Evolutionary conservation across 352 stramenopile species (phyloP), one percentile per base, ranked within the genome.

Genomic region (Pythium brassicae): DNA sequence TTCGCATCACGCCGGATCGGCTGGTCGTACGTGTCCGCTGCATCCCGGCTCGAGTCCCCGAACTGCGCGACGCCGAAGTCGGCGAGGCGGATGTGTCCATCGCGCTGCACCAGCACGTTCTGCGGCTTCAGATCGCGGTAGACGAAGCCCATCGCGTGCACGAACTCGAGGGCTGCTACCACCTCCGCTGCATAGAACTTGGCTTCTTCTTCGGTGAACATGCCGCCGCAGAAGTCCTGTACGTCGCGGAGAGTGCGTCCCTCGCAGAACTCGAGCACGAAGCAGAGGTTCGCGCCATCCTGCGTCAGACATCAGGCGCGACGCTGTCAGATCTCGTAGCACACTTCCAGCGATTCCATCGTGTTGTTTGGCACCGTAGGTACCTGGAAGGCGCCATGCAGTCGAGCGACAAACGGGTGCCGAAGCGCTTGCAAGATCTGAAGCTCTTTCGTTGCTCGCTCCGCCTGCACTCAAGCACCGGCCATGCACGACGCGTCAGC

Each of bases 171-270:
- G 0, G 94, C 81, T 19, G 89, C 64, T 37, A 98, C 89, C 44
- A 99, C 91, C 71, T 99, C 97, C 2, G 92, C 96, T 7, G 96
- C 76, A 72, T 99, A 99, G 65, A 99, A 98, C 46, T 65, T 75
- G 62, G 59, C 62, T 60, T 74, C 59, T 62, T 58, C 45, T 50
- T 70, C 40, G 14, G 26, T 37, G 20, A 58, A 14, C 15, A 4
- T 35, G 1, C 66, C 62, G 6, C 66, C 62, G 25, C 51, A 62
- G 19, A 63, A 64, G 11, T 15, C n/a, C 3, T 60, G 58, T 2
- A 68, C 47, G 39, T 73, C 55, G 14, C 63, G 51, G 15, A 76
- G 39, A 9, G 29, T 76, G 1, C 68, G 64, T 4, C 68, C 68
- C 37, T 57, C 35, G 22, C 67, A 65, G 65, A 71, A 72, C 27